A percentile compares a stretch with the other conserved stretches of the same genome.
Evolutionary conservation across 1,284 basidiomycete species (phyloP).

Genomic region (Vanrija sp.): DNA sequence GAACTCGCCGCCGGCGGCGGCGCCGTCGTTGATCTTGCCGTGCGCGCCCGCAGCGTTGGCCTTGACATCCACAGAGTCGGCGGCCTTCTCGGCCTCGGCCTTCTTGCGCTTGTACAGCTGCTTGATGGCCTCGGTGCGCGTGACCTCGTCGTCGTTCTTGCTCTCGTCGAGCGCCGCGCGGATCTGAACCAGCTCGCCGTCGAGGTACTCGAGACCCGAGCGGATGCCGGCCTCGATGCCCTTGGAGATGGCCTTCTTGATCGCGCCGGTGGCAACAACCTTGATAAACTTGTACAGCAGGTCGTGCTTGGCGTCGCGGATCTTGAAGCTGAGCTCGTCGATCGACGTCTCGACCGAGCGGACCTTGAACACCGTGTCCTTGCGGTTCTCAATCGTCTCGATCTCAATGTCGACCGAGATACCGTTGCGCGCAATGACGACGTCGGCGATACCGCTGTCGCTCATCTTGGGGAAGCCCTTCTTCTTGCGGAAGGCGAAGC

Average conservation of each 20-base stretch:
- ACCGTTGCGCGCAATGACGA: constrained; percentile 71
- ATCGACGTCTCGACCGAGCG: constrained; percentile 52
- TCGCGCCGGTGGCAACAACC: constrained; percentile 54
- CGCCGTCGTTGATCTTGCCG: constrained; percentile 11
- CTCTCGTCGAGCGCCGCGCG: constrained; percentile 61
- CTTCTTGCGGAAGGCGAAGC: constrained; percentile 66
- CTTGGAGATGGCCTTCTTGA: constrained; percentile 87
- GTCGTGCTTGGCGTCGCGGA: constrained; percentile 88
- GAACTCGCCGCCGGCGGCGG: constrained; percentile 1
- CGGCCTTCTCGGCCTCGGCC: constrained; percentile 42
- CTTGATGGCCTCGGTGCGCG: constrained; percentile 61
- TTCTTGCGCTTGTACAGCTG: constrained; percentile 56
- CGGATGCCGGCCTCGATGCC: constrained; percentile 72
- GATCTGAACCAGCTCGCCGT: constrained; percentile 66
- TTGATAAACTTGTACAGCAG: constrained; percentile 67
- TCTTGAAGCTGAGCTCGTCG: constrained; percentile 80
- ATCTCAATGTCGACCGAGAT: constrained; percentile 51
- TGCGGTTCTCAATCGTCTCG: constrained; percentile 45
- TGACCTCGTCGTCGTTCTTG: constrained; percentile 56
- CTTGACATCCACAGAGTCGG: constrained; percentile 16
- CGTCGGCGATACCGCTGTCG: constrained; percentile 89
- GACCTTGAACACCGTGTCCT: constrained; percentile 40
- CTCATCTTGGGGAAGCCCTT: constrained; percentile 57
- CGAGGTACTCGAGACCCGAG: constrained; percentile 70
- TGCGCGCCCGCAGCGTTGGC: constrained; percentile 7